Percentiles rank a stretch among this genome's conserved stretches.
These are phyloP conservation scores for Calamus simplicifolius DNA, from an alignment of 176 grass and related monocot species.

Conservation along the genomic window DNA sequence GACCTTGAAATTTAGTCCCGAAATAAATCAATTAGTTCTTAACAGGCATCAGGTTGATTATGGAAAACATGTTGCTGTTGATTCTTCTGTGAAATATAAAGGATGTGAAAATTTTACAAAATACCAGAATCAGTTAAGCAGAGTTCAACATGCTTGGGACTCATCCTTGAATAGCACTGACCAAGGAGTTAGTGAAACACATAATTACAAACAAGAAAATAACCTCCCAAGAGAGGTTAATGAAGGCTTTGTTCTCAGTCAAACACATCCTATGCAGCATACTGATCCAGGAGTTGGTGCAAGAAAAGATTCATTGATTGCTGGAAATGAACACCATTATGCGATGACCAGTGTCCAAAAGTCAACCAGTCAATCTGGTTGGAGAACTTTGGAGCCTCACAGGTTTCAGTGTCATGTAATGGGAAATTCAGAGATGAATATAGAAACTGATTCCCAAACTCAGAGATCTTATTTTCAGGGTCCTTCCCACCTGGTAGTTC, in stretches of 20 bases:
- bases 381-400: slow-evolving; percentile 38
- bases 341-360: slow-evolving; percentile 10
- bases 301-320: slow-evolving; percentile 33
- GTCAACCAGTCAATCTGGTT: slow-evolving; percentile 20
- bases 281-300: slow-evolving; percentile 24
- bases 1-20: slow-evolving; percentile 28
- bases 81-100: slow-evolving; percentile 1
- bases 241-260: slow-evolving; percentile 25
- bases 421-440: slow-evolving; percentile 52
- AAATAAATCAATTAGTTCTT: slow-evolving; percentile 15
- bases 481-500: slow-evolving; percentile 31
- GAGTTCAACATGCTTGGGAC: slow-evolving; percentile 40
- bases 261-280: slow-evolving; percentile 35
- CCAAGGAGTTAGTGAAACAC: slow-evolving; percentile 34
- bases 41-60: slow-evolving; percentile 4
- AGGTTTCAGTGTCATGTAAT: slow-evolving; percentile 48
- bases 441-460: slow-evolving; percentile 30
- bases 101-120: neutral
- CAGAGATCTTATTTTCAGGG: slow-evolving; percentile 29
- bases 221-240: slow-evolving; percentile 6
- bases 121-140: slow-evolving; percentile 14
- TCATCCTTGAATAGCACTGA: slow-evolving; percentile 43
- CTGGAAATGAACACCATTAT: slow-evolving; percentile 31
- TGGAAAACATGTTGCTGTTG: neutral
- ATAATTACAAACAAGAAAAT: slow-evolving; percentile 45